Base-by-base conservation (phyloP, 805 yeast genomes). In the Ogataea angusta region DNA sequence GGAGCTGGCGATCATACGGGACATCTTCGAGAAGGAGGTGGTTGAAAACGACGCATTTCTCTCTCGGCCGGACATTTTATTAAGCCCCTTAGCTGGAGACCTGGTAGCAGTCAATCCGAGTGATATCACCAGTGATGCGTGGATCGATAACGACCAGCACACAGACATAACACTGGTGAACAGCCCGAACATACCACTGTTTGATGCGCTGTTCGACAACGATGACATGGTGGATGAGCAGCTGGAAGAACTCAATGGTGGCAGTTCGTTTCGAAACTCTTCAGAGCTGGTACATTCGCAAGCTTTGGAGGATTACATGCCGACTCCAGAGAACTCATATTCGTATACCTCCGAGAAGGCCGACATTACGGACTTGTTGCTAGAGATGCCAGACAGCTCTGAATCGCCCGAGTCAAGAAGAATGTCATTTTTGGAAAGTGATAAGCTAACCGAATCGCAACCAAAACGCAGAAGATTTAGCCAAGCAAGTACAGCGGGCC, bases 381-480 rank as follows among this genome's bases (percentile, higher is more conserved):
- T 40, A 12, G 43, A 40, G 15, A 16, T 40, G 10, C 31, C 38
- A 5, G 37, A 27, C 4, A 30, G 31, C 24, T 29, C 43, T 2
- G 38, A 30, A 6, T 40, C 38, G 12, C 10, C 29, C 22, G 34
- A 9, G 2, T 33, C 42, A 12, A 32, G 38, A 33, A 21, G 38
- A 27, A 10, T 39, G 16, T 39, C 42, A 2, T 39, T 39, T 33
- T 31, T 39, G 34, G 42, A 33, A 4, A 13, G 24, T 10, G 43
- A 39, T 4, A 35, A 29, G 15, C 29, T 21, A 34, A 6, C 8
- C 22, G 21, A 31, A 40, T 25, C 30, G 3, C 14, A 8, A 23
- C 16, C 26, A 18, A 34, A 40, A 21, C 29, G 30, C 13, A 29
- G 13, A 30, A 23, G n/a, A 28, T 16, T 9, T 6, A 7, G 5